Conservation (phyloP, 495 filamentous ascomycete species). For the Aspergillus nanangensis region DNA sequence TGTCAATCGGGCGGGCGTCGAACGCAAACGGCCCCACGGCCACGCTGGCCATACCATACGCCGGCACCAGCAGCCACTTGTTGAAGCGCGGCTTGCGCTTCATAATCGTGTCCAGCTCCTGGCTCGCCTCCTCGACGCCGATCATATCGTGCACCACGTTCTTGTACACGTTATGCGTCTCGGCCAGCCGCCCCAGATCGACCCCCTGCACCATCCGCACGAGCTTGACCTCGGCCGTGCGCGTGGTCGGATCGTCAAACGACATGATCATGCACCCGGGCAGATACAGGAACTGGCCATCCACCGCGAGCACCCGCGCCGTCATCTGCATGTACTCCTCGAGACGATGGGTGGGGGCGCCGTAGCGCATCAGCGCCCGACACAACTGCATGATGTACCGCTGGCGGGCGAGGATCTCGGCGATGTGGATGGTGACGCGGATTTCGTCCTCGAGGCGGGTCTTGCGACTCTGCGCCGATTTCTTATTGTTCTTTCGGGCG, state of each 20-base stretch:
- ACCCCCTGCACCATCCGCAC: slow-evolving; percentile 74
- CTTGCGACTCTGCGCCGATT: no score
- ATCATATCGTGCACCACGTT: slow-evolving; percentile 85
- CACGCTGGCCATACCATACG: slow-evolving; percentile 79
- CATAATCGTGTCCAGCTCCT: slow-evolving; percentile 65
- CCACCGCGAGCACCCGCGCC: slow-evolving; percentile 79
- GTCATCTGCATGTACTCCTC: slow-evolving; percentile 91
- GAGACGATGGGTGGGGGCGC: slow-evolving; percentile 73
- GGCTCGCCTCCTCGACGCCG: slow-evolving; percentile 78
- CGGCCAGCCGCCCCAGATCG: slow-evolving; percentile 78
- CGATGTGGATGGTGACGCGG: slow-evolving; percentile 83
- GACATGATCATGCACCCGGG: slow-evolving; percentile 95
- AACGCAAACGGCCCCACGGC: slow-evolving; percentile 85
- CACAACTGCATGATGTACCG: slow-evolving; percentile 85
- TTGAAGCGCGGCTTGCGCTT: slow-evolving; percentile 59
- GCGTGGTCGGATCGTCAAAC: slow-evolving; percentile 84
- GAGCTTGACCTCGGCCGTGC: slow-evolving; percentile 90
- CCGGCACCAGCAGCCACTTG: slow-evolving; percentile 66
- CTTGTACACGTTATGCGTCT: slow-evolving; percentile 89
- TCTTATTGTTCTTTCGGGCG: slow-evolving; percentile 27
- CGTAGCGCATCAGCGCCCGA: slow-evolving; percentile 79
- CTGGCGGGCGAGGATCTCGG: slow-evolving; percentile 79
- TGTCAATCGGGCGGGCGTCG: slow-evolving; percentile 75
- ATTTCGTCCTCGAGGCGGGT: slow-evolving; percentile 61
- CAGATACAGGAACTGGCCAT: slow-evolving; percentile 87